Conservation (phyloP, 495 filamentous ascomycete species). For the Cryomyces minteri region DNA sequence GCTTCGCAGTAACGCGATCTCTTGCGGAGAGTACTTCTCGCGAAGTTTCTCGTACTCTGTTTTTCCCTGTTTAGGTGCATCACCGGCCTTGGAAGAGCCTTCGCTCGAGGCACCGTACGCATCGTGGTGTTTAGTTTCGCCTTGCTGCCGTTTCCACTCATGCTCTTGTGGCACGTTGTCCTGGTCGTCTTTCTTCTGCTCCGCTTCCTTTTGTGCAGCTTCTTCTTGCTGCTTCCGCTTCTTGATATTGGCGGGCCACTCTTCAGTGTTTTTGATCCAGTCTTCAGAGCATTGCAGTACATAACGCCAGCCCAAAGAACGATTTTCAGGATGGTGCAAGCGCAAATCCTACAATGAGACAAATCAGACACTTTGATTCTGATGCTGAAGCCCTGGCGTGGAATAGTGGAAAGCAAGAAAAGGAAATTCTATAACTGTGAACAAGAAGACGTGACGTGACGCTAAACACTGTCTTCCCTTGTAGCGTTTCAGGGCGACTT, state of each 20-base stretch:
- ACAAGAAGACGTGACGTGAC: no score
- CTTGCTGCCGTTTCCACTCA: slow-evolving; percentile 5
- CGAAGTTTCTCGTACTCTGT: slow-evolving; percentile 7
- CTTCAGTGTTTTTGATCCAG: slow-evolving; percentile 6
- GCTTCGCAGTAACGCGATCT: slow-evolving; percentile 11
- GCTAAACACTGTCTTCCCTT: no score
- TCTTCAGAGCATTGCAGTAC: slow-evolving; percentile 7
- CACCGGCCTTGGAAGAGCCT: not conserved
- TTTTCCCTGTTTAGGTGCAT: not conserved
- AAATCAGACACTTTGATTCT: no score
- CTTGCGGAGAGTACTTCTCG: slow-evolving; percentile 9
- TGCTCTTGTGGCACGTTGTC: not conserved
- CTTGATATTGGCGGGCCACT: slow-evolving; percentile 11
- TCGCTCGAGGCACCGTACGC: slow-evolving; percentile 2
- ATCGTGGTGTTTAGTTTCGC: slow-evolving; percentile 6
- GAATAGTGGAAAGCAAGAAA: no score
- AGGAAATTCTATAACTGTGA: no score
- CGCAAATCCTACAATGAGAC: not conserved
- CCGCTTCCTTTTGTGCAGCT: slow-evolving; percentile 4
- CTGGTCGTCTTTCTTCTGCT: not conserved
- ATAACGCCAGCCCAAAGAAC: slow-evolving; percentile 6
- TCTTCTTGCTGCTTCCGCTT: slow-evolving; percentile 7
- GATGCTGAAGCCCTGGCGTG: no score
- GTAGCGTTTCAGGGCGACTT: no score
- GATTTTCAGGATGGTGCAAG: slow-evolving; percentile 3